phyloP scores from a whole-genome alignment of 768 basidiomycete genomes.

The Boletus patriciae region DNA sequence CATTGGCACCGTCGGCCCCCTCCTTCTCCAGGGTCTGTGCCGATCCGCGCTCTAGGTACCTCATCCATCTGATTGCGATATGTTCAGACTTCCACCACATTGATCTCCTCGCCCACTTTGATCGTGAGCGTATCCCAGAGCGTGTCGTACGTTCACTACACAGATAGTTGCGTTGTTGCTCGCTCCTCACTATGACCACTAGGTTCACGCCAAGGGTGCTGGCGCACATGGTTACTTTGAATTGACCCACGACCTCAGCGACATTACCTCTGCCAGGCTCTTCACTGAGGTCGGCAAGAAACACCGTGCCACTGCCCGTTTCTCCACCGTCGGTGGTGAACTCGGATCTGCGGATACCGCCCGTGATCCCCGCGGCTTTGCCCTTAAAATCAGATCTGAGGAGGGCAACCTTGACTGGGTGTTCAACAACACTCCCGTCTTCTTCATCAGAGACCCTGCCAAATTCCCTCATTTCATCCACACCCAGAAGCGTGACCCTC shows the following conservation, averaged over 20 bases:
- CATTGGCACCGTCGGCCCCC: constrained; percentile 73
- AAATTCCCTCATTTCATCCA: constrained; percentile 96
- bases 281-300: constrained; percentile 67
- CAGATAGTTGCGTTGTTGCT: neutral
- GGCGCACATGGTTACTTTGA: constrained; percentile 94
- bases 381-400: constrained; percentile 84
- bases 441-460: constrained; percentile 84
- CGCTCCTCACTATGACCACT: constrained; percentile 25
- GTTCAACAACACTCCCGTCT: constrained; percentile 89
- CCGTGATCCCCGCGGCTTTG: constrained; percentile 92
- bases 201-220: constrained; percentile 91
- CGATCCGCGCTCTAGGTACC: neutral
- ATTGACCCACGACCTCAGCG: constrained; percentile 81
- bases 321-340: constrained; percentile 93
- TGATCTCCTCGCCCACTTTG: constrained; percentile 88
- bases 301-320: constrained; percentile 76
- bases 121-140: constrained; percentile 95
- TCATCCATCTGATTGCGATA: constrained; percentile 16
- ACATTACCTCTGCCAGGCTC: constrained; percentile 71
- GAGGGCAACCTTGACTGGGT: constrained; percentile 94
- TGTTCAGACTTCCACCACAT: constrained; percentile 82
- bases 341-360: constrained; percentile 88
- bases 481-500: constrained; percentile 88
- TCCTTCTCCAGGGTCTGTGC: constrained; percentile 76
- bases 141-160: constrained; percentile 61